Evolutionary conservation across 441 rosid species (phyloP).

Genomic region (Erodium trifolium): DNA sequence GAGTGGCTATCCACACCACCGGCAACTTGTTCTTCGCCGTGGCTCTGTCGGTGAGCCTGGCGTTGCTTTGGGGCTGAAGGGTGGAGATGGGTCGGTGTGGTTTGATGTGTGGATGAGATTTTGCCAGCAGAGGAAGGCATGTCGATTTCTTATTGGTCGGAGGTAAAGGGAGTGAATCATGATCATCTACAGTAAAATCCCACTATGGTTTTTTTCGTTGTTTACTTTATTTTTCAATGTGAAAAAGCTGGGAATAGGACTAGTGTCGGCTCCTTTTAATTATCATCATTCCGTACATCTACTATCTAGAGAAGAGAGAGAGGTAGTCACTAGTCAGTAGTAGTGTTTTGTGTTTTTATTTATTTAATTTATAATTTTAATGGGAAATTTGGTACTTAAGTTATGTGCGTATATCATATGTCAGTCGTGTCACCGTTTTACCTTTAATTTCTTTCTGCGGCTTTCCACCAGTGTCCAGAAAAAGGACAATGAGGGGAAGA

Average conservation of each 20-base stretch:
- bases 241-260: constrained; percentile 34
- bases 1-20: constrained; percentile 18
- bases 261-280: not conserved
- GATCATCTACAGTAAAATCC: constrained; percentile 21
- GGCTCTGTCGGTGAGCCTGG: constrained; percentile 24
- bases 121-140: constrained; percentile 27
- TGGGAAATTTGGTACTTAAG: too few species aligned
- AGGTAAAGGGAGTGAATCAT: not conserved
- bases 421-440: too few species aligned
- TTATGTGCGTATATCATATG: too few species aligned
- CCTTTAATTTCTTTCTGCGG: too few species aligned
- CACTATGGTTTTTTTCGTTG: constrained; percentile 23
- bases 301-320: too few species aligned
- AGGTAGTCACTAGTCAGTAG: too few species aligned
- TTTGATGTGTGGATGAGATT: constrained; percentile 31
- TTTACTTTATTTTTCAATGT: constrained; percentile 5
- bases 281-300: too few species aligned
- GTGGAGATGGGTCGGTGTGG: constrained; percentile 5
- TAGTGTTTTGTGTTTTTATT: too few species aligned
- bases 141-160: constrained; percentile 16
- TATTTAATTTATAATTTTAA: too few species aligned
- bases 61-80: constrained; percentile 26
- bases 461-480: too few species aligned
- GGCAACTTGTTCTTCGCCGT: constrained; percentile 22
- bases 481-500: too few species aligned